Evolutionary conservation across 2,329 filamentous ascomycete genomes (phyloP).

Genomic region (Rhynchosporium graminicola): DNA sequence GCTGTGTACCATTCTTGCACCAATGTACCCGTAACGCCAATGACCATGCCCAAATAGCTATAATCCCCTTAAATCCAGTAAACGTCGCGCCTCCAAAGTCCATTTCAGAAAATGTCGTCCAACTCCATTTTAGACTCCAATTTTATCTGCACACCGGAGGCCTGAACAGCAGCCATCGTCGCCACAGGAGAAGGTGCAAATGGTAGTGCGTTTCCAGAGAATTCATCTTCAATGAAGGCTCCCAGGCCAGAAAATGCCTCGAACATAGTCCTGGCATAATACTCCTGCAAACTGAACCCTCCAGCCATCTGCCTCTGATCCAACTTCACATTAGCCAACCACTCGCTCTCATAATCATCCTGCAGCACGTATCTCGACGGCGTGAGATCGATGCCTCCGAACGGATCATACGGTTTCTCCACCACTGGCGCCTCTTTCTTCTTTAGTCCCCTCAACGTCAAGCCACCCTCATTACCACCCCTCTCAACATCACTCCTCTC

Average conservation of each 20-base stretch:
- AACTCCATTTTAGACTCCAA: conserved; percentile 48
- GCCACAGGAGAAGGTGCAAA: conserved; percentile 39
- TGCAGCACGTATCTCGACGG: conserved; percentile 71
- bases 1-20: conserved; percentile 3
- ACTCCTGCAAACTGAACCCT: conserved; percentile 82
- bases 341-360: conserved; percentile 72
- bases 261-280: conserved; percentile 76
- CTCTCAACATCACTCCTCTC: conserved; percentile 33
- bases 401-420: conserved; percentile 84
- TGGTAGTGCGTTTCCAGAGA: conserved; percentile 40
- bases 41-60: conserved; percentile 15
- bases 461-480: conserved; percentile 34
- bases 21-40: conserved; percentile 14
- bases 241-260: conserved; percentile 90
- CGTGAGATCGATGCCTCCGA: conserved; percentile 70
- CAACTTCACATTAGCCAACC: conserved; percentile 66
- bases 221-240: conserved; percentile 78
- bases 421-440: conserved; percentile 59
- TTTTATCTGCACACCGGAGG: conserved; percentile 38
- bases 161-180: conserved; percentile 43
- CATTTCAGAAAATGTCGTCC: conserved; percentile 48
- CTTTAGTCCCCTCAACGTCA: conserved; percentile 81
- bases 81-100: conserved; percentile 11
- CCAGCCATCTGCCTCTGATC: conserved; percentile 71
- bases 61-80: conserved; percentile 1